Base-by-base conservation (phyloP, 331 rosid species). In the Rhamnella rubrinervis region DNA sequence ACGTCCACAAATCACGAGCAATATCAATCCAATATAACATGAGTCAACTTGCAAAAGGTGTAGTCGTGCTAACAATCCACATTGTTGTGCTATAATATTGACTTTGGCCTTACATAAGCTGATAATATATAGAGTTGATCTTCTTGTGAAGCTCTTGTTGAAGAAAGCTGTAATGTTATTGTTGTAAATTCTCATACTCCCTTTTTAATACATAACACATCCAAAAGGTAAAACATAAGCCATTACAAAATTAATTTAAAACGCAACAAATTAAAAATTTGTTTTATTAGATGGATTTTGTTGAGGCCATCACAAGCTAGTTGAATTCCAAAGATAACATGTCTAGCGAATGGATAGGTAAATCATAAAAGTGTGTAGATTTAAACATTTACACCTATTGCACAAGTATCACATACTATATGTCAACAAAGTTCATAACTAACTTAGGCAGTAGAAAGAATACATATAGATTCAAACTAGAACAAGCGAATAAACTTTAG, bases 161-260 rank as follows among this genome's bases (percentile, higher is more conserved):
- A 44, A 93, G 89, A 77, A 93, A 93, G n/a, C 71, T 85, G 92
- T 73, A 87, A 80, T 83, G 97, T 85, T 97, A 93, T 88, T 55
- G 86, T 56, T 31, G 98, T 92, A 78, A 91, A 81, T 63, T 83
- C 71, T 87, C 88, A 66, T 93, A 93, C 86, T 93, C 98, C 79
- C 71, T 85, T 75, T 80, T 88, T 80, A 93, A 81, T 66, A 87
- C 81, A 76, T 88, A 88, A 81, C 95, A 93, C 20, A 96, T 85
- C 96, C 97, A 93, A 67, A 88, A 82, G 66, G 98, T 90, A 84
- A 93, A 64, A 78, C 92, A 83, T 93, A 93, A 47, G 97, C 97
- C 97, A 93, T 93, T 68, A 85, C 87, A 81, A 91, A 72, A 81
- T 93, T 97, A 69, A 97, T 89, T 97, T 96, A 93, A 78, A 93